Evolutionary conservation across 2,329 filamentous ascomycete genomes (phyloP), one percentile per base, ranked within the genome.

Genomic region (Microdochium trichocladiopsis): DNA sequence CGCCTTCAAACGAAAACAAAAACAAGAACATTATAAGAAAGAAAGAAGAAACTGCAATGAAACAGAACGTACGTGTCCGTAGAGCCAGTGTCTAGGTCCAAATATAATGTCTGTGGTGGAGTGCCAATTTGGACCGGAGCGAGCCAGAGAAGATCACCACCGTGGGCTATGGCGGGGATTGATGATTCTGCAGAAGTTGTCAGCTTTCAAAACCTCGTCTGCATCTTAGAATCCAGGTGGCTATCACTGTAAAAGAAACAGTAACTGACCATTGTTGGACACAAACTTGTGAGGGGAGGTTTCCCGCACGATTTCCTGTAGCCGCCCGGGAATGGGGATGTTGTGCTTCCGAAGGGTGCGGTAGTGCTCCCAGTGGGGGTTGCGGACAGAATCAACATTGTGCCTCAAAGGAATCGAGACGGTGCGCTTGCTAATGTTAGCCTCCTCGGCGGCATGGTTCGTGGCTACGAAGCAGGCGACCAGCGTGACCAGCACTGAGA

Each of bases 41-140:
- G n/a, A n/a, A n/a, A n/a, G n/a, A n/a, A n/a, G n/a, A n/a, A n/a
- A n/a, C n/a, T n/a, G n/a, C n/a, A n/a, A n/a, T n/a, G n/a, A n/a
- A n/a, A n/a, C n/a, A n/a, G n/a, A n/a, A 82, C 86, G 79, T 78
- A 94, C 85, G 79, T 66, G 53, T 82, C 79, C 10, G 74, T 69
- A 8, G 78, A 82, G 11, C 78, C 79, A 2, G 77, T 80, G 57
- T 80, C 78, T 23, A 80, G 58, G n/a, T 77, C 71, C 43, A 80
- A 60, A 48, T 71, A 72, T 43, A 79, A 52, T 5, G 61, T 65
- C 55, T 80, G 77, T 1, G 73, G 69, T 0, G 77, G 77, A 14
- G 66, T 74, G 10, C 77, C 77, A 48, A 80, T 61, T 49, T 70
- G 61, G 24, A 77, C 59, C 25, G 76, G 69, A 25, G 71, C 67